phyloP scores from a whole-genome alignment of 805 yeast species.

The Candida methanosorbosa region DNA sequence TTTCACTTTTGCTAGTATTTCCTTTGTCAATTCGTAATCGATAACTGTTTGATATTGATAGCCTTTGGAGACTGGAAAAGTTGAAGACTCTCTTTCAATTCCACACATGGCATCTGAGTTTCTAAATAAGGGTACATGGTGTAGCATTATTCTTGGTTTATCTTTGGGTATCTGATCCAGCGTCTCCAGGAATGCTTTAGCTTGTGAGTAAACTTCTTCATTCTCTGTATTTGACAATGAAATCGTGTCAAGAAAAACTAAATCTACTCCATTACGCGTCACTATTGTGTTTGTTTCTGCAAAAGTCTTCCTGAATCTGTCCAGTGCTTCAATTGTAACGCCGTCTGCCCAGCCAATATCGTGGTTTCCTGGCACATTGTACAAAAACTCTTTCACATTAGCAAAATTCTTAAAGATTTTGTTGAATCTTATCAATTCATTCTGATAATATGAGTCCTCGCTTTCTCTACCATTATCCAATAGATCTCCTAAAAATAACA shows the following conservation, averaged over 20 bases:
- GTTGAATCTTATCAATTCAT: conserved; percentile 60
- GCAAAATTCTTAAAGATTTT: conserved; percentile 48
- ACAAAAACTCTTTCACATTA: conserved; percentile 1
- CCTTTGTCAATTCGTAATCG: conserved; percentile 45
- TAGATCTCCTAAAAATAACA: conserved; percentile 80
- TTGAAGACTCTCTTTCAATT: conserved; percentile 57
- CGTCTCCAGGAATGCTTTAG: conserved; percentile 42
- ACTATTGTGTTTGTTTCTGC: conserved; percentile 57
- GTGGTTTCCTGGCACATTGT: conserved; percentile 76
- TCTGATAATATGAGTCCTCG: conserved; percentile 42
- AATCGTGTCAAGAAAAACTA: conserved; percentile 72
- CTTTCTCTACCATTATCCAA: conserved; percentile 81
- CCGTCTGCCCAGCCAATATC: conserved; percentile 89
- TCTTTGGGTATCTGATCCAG: conserved; percentile 19
- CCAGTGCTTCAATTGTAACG: conserved; percentile 43
- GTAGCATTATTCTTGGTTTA: conserved; percentile 61
- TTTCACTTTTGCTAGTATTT: conserved; percentile 44
- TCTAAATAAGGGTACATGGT: conserved; percentile 85
- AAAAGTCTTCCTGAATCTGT: conserved; percentile 61
- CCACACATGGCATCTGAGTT: conserved; percentile 65
- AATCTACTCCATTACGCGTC: conserved; percentile 60
- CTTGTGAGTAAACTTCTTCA: conserved; percentile 34
- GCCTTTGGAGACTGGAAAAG: conserved; percentile 68
- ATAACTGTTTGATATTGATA: conserved; percentile 85
- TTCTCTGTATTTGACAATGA: conserved; percentile 55